Evolutionary conservation across 148 eudicot species (phyloP), one percentile per base, ranked within the genome.

Genomic region (Silene conica): DNA sequence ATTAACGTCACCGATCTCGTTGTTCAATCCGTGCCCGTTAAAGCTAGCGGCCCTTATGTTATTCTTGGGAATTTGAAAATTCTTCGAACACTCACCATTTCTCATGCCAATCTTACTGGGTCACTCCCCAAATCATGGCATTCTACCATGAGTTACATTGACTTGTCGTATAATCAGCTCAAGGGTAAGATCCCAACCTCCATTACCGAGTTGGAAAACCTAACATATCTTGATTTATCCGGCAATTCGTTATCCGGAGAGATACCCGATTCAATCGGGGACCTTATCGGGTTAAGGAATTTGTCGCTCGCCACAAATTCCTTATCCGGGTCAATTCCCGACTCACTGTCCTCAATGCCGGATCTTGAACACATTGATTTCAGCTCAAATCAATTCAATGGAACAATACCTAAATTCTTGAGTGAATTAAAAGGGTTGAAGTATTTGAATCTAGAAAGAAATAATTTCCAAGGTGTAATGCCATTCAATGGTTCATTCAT

Each of bases 401-500:
- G 97, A 38, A 80, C 83, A 3, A 80, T 91, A 69, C 98, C 0
- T 67, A 55, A 8, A 83, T 94, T 77, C 72, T 88, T 6, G 73
- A 78, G 2, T 82, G 87, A 15, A 14, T 79, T 92, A 84, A 90
- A 77, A 79, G 67, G 28, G 0, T 81, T 94, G 80, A 87, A 85
- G 83, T 83, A 81, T 73, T 66, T 95, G 74, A 95, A 90, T 80
- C 94, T 90, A 2, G 94, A 85, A 73, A 86, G 76, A n/a, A 94
- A 94, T 59, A 84, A 83, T 14, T 90, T 95, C 46, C 85, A 82
- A 19, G 98, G 98, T 16, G 82, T 92, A 8, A 61, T 94, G 85
- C 98, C 97, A 7, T 94, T 94, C 65, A 94, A 91, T 76, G 89
- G 67, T 0, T 82, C 93, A 8, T 91, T 94, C 58, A 82, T 94